These are phyloP conservation scores for Ascochyta lentis DNA, from an alignment of 2,329 filamentous ascomycete genomes.

Conservation along the genomic window DNA sequence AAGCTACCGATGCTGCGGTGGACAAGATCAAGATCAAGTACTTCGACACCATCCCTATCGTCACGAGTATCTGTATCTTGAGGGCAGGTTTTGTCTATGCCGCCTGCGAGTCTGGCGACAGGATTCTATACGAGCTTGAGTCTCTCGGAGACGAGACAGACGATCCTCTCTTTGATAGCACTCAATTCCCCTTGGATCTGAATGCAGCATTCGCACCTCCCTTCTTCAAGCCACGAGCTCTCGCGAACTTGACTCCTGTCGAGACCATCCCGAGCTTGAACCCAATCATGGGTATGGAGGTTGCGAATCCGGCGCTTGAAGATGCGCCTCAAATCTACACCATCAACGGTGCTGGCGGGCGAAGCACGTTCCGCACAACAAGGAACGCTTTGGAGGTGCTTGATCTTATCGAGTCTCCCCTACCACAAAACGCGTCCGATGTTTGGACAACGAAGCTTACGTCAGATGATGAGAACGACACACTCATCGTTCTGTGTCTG, in stretches of 20 bases:
- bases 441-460: constrained; percentile 96
- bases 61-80: constrained; percentile 85
- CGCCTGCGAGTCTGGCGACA: constrained; percentile 89
- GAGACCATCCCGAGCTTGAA: constrained; percentile 90
- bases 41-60: constrained; percentile 93
- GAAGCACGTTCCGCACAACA: constrained; percentile 88
- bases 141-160: constrained; percentile 96
- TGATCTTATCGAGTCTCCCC: constrained; percentile 92
- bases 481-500: constrained; percentile 95
- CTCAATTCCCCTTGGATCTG: constrained; percentile 79
- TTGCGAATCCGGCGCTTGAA: constrained; percentile 88
- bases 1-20: constrained; percentile 74
- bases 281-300: constrained; percentile 87
- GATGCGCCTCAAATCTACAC: constrained; percentile 97
- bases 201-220: constrained; percentile 74
- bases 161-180: constrained; percentile 84
- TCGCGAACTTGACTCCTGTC: constrained; percentile 83
- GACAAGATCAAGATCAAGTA: constrained; percentile 90
- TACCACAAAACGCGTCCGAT: constrained; percentile 85
- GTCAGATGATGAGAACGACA: constrained; percentile 82
- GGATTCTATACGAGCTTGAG: constrained; percentile 96
- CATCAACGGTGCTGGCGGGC: constrained; percentile 84
- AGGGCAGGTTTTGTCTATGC: constrained; percentile 96
- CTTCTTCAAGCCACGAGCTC: constrained; percentile 81
- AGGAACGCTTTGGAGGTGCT: constrained; percentile 93